Evolutionary conservation across 768 basidiomycete genomes (phyloP).

Genomic region (Ramaria sp.): DNA sequence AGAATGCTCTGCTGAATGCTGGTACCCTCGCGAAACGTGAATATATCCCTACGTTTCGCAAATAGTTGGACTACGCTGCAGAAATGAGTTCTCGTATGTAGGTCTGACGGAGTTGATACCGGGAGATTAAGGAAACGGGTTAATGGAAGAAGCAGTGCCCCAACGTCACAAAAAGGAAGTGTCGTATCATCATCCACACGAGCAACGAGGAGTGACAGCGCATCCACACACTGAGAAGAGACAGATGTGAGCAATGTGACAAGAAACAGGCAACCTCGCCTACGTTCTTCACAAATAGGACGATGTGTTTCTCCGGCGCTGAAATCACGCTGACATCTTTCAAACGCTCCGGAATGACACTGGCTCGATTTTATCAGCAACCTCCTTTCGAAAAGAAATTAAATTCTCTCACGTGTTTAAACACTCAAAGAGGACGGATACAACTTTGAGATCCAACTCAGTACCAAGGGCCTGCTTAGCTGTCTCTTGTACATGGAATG

Average conservation of each 20-base stretch:
- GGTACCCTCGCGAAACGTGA: constrained; percentile 59
- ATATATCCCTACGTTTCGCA: constrained; percentile 26
- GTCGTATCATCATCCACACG: not conserved
- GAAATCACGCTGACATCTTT: no score
- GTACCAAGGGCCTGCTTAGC: not conserved
- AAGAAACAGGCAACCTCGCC: no score
- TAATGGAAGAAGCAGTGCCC: not conserved
- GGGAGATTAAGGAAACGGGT: not conserved
- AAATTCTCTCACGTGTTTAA: not conserved
- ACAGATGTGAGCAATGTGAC: not conserved
- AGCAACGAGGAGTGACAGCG: not conserved
- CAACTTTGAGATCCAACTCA: not conserved
- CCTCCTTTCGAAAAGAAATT: not conserved
- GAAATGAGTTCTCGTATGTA: not conserved
- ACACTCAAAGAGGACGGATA: not conserved
- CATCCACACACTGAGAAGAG: not conserved
- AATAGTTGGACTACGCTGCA: not conserved
- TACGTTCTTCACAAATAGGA: no score
- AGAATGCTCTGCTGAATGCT: constrained; percentile 56
- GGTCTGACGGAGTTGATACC: not conserved
- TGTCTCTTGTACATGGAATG: not conserved
- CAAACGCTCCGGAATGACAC: no score
- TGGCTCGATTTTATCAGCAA: no score
- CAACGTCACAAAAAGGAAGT: not conserved
- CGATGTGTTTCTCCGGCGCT: no score